Evolutionary conservation across 2,329 filamentous ascomycete genomes (phyloP).

Genomic region (Alternaria gaisen): DNA sequence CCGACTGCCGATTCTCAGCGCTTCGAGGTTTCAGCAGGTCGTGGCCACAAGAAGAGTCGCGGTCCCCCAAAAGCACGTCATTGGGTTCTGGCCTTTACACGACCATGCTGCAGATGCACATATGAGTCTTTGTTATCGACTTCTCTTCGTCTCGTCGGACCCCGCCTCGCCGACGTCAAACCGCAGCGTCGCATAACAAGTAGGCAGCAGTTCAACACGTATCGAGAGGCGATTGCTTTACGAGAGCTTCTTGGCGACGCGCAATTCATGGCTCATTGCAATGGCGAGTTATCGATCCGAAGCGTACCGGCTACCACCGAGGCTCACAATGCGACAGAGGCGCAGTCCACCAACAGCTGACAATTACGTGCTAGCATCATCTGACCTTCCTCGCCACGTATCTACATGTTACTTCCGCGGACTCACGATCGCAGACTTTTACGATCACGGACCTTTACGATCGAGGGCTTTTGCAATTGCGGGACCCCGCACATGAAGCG

Average conservation of each 20-base stretch:
- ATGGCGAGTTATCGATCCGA: background rate
- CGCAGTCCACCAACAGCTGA: conserved; percentile 18
- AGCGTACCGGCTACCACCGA: conserved; percentile 3
- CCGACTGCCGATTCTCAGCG: conserved; percentile 24
- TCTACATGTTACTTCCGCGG: background rate
- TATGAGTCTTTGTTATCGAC: background rate
- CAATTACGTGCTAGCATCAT: background rate
- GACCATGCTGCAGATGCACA: conserved; percentile 4
- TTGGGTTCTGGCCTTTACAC: background rate
- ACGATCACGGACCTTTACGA: background rate
- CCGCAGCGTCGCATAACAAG: background rate
- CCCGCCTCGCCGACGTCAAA: background rate
- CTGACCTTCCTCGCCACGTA: conserved; percentile 5
- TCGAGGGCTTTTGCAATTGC: background rate
- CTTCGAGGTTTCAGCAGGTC: conserved; percentile 32
- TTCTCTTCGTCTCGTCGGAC: background rate
- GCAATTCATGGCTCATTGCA: background rate
- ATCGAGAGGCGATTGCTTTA: background rate
- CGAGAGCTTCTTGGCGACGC: conserved; percentile 5
- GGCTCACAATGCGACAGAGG: conserved; percentile 25
- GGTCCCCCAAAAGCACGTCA: conserved; percentile 4
- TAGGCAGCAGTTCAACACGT: conserved; percentile 2
- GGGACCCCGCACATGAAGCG: conserved; percentile 1
- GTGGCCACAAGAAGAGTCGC: conserved; percentile 15
- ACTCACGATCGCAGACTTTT: background rate